Evolutionary conservation across 305 asterid genomes (phyloP), one percentile per base, ranked within the genome.

Genomic region (Rubia peregrina): DNA sequence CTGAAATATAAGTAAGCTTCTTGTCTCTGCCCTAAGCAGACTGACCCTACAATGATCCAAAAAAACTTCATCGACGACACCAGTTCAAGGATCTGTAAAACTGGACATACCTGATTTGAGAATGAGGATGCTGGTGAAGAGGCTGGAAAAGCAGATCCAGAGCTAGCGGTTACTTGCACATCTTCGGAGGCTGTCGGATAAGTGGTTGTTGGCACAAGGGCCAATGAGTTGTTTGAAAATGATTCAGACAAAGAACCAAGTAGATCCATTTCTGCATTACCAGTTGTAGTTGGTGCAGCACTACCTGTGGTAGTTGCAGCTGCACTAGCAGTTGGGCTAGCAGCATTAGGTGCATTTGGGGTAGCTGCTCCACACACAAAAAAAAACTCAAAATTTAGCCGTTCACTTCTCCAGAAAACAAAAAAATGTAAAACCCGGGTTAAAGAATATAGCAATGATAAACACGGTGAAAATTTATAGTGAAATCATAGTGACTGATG

Each of bases 201-300:
- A 70, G 81, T 76, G 30, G 78, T 74, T 75, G 88, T 76, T 75
- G 95, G 87, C 82, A 88, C 88, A 17, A 84, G 89, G 76, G 95
- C 95, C 85, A 91, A 77, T 55, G 90, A 73, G 73, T 83, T 83
- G 63, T 90, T 67, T 53, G 89, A 83, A 71, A 77, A 85, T 13
- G 90, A 77, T 9, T 88, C 97, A 7, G 97, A 83, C 44, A 92
- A 76, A 65, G 95, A 83, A 64, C 91, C 96, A 68, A 92, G 85
- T 53, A 89, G 80, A 81, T 94, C 96, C 83, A 89, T 75, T 42
- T 89, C 95, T 55, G 78, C 72, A 69, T 75, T 79, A 61, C 81
- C 73, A 68, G 88, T 66, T 65, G 88, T 64, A 69, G 81, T 76
- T 70, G 89, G 78, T 68, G 82, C 73, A 77, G 83, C 65, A 71